A percentile compares a stretch with the other conserved stretches of the same genome.
These are phyloP conservation scores for Croton setiger DNA, from an alignment of 441 rosid genomes.

Conservation along the genomic window DNA sequence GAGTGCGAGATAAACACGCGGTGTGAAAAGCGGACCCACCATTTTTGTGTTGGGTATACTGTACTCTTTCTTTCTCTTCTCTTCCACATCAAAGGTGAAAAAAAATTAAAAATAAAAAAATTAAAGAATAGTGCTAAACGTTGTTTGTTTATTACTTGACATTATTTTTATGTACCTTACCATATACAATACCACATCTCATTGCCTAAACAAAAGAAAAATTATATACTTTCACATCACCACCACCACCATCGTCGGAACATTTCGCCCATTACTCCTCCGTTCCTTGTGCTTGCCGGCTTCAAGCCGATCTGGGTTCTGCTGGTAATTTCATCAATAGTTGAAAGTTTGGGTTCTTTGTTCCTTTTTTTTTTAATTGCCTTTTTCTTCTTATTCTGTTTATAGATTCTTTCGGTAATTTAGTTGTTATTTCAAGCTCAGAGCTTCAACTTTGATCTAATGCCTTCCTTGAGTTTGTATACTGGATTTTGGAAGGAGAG, in stretches of 20 bases:
- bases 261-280: constrained; percentile 19
- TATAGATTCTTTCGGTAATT: background rate
- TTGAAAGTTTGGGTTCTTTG: background rate
- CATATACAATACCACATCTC: constrained; percentile 19
- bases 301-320: constrained; percentile 14
- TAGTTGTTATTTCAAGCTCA: constrained; percentile 6
- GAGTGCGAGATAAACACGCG: constrained; percentile 36
- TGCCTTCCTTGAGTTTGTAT: constrained; percentile 10
- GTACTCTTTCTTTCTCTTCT: constrained; percentile 9
- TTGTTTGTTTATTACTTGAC: constrained; percentile 12
- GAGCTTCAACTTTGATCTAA: constrained; percentile 22
- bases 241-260: constrained; percentile 25
- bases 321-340: background rate
- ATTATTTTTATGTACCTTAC: constrained; percentile 20
- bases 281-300: constrained; percentile 28
- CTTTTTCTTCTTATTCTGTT: background rate
- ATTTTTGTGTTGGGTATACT: constrained; percentile 21
- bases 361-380: background rate
- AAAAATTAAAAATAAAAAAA: background rate
- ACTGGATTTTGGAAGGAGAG: constrained; percentile 15
- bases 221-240: constrained; percentile 33
- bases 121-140: constrained; percentile 1
- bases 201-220: constrained; percentile 12
- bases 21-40: constrained; percentile 40
- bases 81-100: background rate